Base-by-base conservation (phyloP, 495 filamentous ascomycete genomes). In the Lophiotrema nucula region DNA sequence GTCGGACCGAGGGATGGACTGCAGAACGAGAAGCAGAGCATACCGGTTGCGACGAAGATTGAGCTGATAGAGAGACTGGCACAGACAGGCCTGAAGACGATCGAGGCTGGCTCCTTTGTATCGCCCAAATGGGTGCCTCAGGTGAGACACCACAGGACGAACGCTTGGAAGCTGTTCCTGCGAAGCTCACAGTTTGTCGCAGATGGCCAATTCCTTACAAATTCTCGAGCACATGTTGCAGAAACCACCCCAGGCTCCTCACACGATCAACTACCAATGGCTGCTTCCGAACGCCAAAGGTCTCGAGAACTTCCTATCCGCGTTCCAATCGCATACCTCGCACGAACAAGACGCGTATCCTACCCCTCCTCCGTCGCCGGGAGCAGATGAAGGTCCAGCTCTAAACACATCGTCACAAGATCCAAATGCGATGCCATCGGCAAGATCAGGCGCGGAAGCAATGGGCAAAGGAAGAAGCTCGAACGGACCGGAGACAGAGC, bases 71-170 rank as follows among this genome's bases (percentile, higher is more conserved):
- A 85, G 60, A 78, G 82, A 53, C 75, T 98, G 38, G 88, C 91
- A n/a, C 82, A 81, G 64, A 93, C 92, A 0, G 93, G 93, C 0
- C 75, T 98, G 19, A 80, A 79, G 3, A 88, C 86, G 41, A 96
- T 98, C 60, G 93, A 98, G 72, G 93, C 93, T 21, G 93, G 93
- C 1, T 91, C 90, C 2, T 98, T 98, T 70, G 92, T 97, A 6
- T 81, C 88, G 47, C 92, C 91, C 6, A 97, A 96, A 88, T 97
- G 93, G 93, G 91, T 97, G 19, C 93, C 93, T 24, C 95, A 96
- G 81, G 90, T 93, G 70, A 58, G 73, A 25, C 47, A 19, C 28
- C 27, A 28, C 31, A 39, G 11, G 11, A 43, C 31, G 31, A n/a
- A 15, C 31, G 15, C 31, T 8, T 8, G 8, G 31, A 35, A 35